Percentiles rank a stretch among this genome's conserved stretches.
Evolutionary conservation across 2,329 filamentous ascomycete genomes (phyloP).

Genomic region (Pseudonectria foliicola): DNA sequence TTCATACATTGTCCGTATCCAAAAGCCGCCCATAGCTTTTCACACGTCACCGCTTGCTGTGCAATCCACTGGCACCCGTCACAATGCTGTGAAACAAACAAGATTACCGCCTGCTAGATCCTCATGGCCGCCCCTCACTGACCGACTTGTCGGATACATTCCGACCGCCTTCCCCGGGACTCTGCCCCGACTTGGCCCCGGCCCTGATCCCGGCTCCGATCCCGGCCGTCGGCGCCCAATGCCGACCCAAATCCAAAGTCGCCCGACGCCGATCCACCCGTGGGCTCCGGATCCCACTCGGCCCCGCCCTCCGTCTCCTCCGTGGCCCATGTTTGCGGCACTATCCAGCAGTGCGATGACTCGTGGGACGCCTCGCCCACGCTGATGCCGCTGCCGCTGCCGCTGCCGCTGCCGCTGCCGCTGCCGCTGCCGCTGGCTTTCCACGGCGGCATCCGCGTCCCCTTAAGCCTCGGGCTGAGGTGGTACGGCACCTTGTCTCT

Average conservation of each 20-base stretch:
- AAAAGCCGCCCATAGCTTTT: no score
- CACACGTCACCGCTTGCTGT: constrained; percentile 5
- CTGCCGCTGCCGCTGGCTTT: constrained; percentile 19
- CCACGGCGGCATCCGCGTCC: constrained; percentile 44
- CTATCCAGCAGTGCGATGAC: constrained; percentile 46
- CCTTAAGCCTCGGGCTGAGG: constrained; percentile 43
- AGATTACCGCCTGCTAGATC: no score
- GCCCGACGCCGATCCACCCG: background rate
- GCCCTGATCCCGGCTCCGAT: no score
- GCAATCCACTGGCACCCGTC: background rate
- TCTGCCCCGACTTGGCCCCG: no score
- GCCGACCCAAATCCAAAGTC: no score
- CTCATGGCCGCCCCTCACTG: no score
- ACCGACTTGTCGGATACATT: no score
- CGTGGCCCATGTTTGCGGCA: constrained; percentile 22
- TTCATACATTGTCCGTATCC: no score
- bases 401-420: constrained; percentile 1
- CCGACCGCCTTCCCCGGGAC: no score
- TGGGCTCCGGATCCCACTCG: constrained; percentile 1
- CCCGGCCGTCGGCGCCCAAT: background rate
- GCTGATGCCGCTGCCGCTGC: constrained; percentile 5
- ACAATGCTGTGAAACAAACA: no score
- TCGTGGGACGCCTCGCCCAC: constrained; percentile 38
- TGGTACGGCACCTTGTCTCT: constrained; percentile 49
- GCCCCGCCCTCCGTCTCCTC: constrained; percentile 17